phyloP scores from a whole-genome alignment of 352 stramenopile species.

The Aphanomyces cochlioides region DNA sequence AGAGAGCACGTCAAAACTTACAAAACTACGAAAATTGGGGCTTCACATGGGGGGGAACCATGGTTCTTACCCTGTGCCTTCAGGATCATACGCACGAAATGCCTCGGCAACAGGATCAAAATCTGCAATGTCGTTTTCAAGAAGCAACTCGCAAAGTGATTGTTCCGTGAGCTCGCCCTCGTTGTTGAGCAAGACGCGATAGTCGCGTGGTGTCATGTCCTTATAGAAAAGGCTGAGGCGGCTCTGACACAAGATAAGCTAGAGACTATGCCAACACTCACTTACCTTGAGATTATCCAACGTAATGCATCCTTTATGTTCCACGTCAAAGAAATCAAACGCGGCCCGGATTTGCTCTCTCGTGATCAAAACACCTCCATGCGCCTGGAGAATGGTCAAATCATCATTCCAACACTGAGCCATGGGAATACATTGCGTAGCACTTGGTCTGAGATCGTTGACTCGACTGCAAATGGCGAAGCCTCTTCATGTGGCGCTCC shows the following conservation, averaged over 20 bases:
- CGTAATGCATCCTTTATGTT: constrained; percentile 74
- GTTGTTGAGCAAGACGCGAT: constrained; percentile 80
- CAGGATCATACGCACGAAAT: constrained; percentile 87
- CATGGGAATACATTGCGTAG: constrained; percentile 24
- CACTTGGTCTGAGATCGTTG: constrained; percentile 13
- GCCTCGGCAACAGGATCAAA: constrained; percentile 87
- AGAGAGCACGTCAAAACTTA: constrained; percentile 48
- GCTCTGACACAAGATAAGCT: constrained; percentile 34
- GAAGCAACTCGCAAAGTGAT: constrained; percentile 69
- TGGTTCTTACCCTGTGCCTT: constrained; percentile 71
- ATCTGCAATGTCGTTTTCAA: constrained; percentile 86
- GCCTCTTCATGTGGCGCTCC: neutral
- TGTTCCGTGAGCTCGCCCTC: constrained; percentile 68
- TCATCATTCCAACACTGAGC: neutral
- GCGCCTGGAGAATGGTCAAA: constrained; percentile 40
- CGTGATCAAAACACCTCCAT: constrained; percentile 79
- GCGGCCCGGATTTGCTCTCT: constrained; percentile 77
- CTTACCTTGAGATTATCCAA: constrained; percentile 57
- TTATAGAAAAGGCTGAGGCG: constrained; percentile 85
- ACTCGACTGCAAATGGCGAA: constrained; percentile 16
- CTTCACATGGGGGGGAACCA: neutral
- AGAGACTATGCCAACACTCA: neutral
- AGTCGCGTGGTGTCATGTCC: constrained; percentile 78
- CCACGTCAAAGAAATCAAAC: constrained; percentile 89
- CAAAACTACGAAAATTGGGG: constrained; percentile 4